phyloP scores from a whole-genome alignment of 805 yeast species.

The Myxozyma monticola region DNA sequence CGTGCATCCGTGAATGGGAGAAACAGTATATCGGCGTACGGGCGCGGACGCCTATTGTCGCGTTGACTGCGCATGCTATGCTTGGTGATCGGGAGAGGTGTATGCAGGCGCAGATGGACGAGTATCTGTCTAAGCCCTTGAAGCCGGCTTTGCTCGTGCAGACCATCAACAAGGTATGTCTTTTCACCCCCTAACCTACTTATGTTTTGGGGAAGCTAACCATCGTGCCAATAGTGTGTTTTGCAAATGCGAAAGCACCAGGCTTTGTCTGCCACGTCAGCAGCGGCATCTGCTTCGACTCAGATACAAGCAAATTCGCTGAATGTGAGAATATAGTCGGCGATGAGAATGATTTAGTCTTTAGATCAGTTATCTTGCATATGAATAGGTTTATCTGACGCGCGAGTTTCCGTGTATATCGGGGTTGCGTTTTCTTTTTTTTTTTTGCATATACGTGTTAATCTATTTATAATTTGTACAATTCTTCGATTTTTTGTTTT shows the following conservation, averaged over 20 bases:
- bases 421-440: no score
- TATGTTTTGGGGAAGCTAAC: background rate
- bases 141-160: slow-evolving; percentile 81
- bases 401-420: no score
- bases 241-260: slow-evolving; percentile 21
- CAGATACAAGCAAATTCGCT: background rate
- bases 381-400: no score
- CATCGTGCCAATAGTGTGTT: slow-evolving; percentile 12
- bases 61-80: slow-evolving; percentile 92
- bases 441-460: no score
- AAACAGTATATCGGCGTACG: slow-evolving; percentile 70
- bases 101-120: slow-evolving; percentile 88
- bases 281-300: background rate
- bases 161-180: slow-evolving; percentile 62
- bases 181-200: background rate
- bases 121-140: slow-evolving; percentile 82
- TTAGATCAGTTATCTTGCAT: no score
- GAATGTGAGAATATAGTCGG: slow-evolving; percentile 1
- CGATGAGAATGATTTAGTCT: no score
- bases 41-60: slow-evolving; percentile 82
- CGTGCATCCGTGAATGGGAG: slow-evolving; percentile 85
- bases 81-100: slow-evolving; percentile 87
- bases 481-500: background rate
- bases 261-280: background rate
- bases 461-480: background rate